A percentile compares a stretch with the other conserved stretches of the same genome.
phyloP scores from a whole-genome alignment of 192 early-diverging fungal species.

The Glomus cerebriforme region DNA sequence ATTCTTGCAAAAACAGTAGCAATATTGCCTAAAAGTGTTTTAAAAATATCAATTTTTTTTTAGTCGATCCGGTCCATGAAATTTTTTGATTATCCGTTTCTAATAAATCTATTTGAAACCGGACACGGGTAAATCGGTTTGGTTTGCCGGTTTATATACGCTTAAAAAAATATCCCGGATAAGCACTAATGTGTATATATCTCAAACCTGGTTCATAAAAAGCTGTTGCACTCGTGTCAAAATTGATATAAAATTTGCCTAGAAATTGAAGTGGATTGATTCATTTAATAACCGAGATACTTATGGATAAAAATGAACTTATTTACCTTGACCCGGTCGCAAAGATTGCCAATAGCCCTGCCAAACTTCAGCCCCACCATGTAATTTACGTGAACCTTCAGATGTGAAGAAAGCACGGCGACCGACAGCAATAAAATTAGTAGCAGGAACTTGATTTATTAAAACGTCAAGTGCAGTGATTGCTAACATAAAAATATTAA shows the following conservation, averaged over 20 bases:
- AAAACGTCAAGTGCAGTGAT: conserved; percentile 76
- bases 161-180: too few species aligned
- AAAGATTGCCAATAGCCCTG: conserved; percentile 87
- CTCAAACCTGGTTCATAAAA: conserved; percentile 61
- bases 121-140: too few species aligned
- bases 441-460: conserved; percentile 73
- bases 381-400: conserved; percentile 42
- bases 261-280: too few species aligned
- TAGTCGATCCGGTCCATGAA: too few species aligned
- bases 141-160: too few species aligned
- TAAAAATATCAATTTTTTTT: too few species aligned
- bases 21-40: conserved; percentile 36
- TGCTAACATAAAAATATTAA: conserved; percentile 37
- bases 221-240: conserved; percentile 68
- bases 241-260: conserved; percentile 62
- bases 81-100: too few species aligned
- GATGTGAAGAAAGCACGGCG: conserved; percentile 84
- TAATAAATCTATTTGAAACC: too few species aligned
- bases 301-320: background rate
- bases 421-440: conserved; percentile 71
- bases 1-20: conserved; percentile 67
- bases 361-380: conserved; percentile 85
- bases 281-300: too few species aligned
- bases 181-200: background rate
- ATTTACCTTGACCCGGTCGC: conserved; percentile 66